A percentile compares a stretch with the other conserved stretches of the same genome.
Evolutionary conservation across 1,284 basidiomycete species (phyloP).

Genomic region (Rhodofomes roseus): DNA sequence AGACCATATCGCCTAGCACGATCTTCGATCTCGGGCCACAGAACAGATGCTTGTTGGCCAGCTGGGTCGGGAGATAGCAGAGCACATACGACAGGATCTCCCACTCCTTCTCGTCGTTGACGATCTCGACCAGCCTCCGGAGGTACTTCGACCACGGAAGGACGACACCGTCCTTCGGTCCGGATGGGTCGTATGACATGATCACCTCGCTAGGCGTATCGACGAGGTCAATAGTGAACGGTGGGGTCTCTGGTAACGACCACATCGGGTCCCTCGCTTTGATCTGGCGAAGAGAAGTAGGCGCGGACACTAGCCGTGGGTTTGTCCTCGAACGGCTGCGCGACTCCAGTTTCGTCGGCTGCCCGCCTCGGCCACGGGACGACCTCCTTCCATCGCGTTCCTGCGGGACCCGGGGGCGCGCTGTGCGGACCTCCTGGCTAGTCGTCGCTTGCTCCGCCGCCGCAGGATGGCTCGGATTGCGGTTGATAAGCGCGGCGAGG

Average conservation of each 20-base stretch:
- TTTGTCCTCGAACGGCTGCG: constrained; percentile 69
- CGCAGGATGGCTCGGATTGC: constrained; percentile 29
- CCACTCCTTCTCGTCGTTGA: constrained; percentile 85
- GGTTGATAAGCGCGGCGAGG: constrained; percentile 54
- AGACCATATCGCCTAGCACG: constrained; percentile 65
- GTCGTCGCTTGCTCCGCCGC: constrained; percentile 15
- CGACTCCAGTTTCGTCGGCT: constrained; percentile 41
- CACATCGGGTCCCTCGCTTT: constrained; percentile 62
- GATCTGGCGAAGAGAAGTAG: constrained; percentile 16
- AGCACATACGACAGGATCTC: constrained; percentile 92
- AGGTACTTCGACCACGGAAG: constrained; percentile 85
- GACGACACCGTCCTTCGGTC: constrained; percentile 45
- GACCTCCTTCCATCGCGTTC: constrained; percentile 52
- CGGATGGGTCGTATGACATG: constrained; percentile 70
- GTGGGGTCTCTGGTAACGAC: constrained; percentile 73
- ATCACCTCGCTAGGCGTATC: constrained; percentile 73
- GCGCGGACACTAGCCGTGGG: constrained; percentile 27
- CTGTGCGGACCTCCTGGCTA: constrained; percentile 38
- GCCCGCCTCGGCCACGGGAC: constrained; percentile 55
- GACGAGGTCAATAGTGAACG: constrained; percentile 64
- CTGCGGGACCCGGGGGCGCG: constrained; percentile 46
- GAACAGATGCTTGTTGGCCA: constrained; percentile 95
- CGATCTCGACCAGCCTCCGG: constrained; percentile 58
- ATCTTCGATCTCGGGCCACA: constrained; percentile 81
- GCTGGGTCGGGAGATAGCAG: constrained; percentile 87